These are phyloP conservation scores for Calocera viscosa DNA, from an alignment of 768 basidiomycete genomes.

Conservation along the genomic window DNA sequence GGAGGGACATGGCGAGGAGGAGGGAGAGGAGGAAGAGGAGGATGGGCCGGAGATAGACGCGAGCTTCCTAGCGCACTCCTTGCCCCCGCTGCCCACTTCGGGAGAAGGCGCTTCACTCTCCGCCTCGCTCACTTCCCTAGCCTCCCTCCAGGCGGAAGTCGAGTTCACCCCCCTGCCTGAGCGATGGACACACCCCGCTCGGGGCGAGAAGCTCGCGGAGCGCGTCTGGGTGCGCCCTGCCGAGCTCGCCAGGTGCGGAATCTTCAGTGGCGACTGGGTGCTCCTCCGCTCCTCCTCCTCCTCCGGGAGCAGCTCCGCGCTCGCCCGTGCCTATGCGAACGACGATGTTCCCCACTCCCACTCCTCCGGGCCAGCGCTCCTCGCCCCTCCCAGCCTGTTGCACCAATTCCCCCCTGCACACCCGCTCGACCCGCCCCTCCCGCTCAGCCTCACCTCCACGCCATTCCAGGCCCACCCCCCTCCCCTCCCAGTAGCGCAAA, in stretches of 20 bases:
- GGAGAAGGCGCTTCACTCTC: too few relatives aligned
- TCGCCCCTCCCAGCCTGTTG: constrained; percentile 7
- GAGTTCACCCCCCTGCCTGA: not conserved
- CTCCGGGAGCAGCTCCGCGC: not conserved
- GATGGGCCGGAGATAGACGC: constrained; percentile 59
- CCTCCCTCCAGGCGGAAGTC: not conserved
- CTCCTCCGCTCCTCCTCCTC: not conserved
- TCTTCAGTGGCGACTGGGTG: not conserved
- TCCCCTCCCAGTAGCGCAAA: constrained; percentile 51
- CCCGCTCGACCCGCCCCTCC: not conserved
- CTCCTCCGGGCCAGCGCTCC: not conserved
- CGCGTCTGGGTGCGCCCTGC: not conserved
- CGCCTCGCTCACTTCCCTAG: not conserved
- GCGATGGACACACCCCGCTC: too few relatives aligned
- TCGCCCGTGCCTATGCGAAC: not conserved
- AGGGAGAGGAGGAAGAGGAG: not conserved
- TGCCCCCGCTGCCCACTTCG: constrained; percentile 25
- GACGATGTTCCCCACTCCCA: not conserved
- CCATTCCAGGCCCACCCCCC: constrained; percentile 51
- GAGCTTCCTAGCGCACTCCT: constrained; percentile 49
- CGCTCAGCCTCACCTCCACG: constrained; percentile 36
- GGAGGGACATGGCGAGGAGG: not conserved
- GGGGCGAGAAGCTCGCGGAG: not conserved
- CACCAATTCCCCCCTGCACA: not conserved
- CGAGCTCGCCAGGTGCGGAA: not conserved